Base-by-base conservation (phyloP, 106 monocot species). In the Dioscorea alata region DNA sequence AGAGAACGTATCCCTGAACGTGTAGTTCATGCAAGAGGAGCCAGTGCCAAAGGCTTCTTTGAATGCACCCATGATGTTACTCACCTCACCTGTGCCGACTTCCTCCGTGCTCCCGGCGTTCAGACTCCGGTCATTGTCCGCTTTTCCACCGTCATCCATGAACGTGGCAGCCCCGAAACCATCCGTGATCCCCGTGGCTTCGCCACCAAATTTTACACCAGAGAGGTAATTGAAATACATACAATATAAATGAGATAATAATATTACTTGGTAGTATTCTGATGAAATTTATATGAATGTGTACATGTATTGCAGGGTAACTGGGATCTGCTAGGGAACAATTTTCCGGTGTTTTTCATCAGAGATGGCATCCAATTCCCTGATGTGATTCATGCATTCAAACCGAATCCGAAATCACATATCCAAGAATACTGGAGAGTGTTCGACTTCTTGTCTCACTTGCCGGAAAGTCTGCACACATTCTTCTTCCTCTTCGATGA, bases 401-500 rank as follows among this genome's bases (percentile, higher is more conserved):
- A 92, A 51, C 91, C 91, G 15, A 84, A 87, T 68, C 91, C 91
- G 0, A 82, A 67, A 71, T 91, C 91, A 18, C 87, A 91, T 74
- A 76, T 92, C 70, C 88, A 92, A 77, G 92, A 92, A 71, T 92
- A 92, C 71, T 92, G 92, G 92, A 64, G 92, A 19, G 88, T 92
- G 21, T 85, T 92, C 64, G 92, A 92, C 76, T 92, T 85, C 83
- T 61, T 81, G 31, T 85, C 85, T 4, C 92, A 92, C 74, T 72
- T 50, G 65, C 92, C 92, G 0, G 92, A 92, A 75, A 92, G 88
- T 74, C 75, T 92, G 16, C 92, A 88, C 85, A 92, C 92, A 23
- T 92, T 92, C 83, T 85, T 81, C 88, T 92, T 92, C 88, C 88
- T 92, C 74, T 92, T 92, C 74, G 92, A 92, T 42, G 92, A 92